Evolutionary conservation across 345 rosid species (phyloP), one percentile per base, ranked within the genome.

Genomic region (Hevea brasiliensis): DNA sequence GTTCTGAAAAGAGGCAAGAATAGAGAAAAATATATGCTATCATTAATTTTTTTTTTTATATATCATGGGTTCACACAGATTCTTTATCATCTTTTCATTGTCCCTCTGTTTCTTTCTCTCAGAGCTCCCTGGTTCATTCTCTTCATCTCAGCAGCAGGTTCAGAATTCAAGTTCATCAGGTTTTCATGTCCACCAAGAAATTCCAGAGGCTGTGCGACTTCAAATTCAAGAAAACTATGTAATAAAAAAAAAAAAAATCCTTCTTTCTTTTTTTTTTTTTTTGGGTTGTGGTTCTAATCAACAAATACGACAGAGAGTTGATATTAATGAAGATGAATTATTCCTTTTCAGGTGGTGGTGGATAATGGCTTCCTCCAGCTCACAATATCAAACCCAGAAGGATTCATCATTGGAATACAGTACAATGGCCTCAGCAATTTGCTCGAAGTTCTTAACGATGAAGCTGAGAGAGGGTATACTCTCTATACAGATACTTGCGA

Each of bases 291-390:
- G n/a, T n/a, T n/a, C n/a, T n/a, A n/a, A n/a, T n/a, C n/a, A n/a
- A n/a, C n/a, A 14, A 6, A 29, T 13, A 4, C 6, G 14, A 32
- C 29, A 14, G 18, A 21, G 24, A 26, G 3, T 12, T 64, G 7
- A 7, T 12, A 41, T 18, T 47, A 47, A 24, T 23, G 6, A 14
- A 48, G 5, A 14, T 15, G 10, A 6, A 4, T 4, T 24, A 13
- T 15, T 41, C 8, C 7, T 58, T 27, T 61, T 68, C 57, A 75
- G 78, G 78, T 64, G 27, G 73, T 68, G 20, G 24, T 75, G 56
- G 74, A 75, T n/a, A 75, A 75, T 23, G 78, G 78, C 21, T 68
- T 75, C 17, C n/a, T 68, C 6, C 78, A 61, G 61, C 57, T 75
- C 4, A 68, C 67, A 1, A 7, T 75, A 41, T 51, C 69, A n/a